Conservation (phyloP, 176 grass and related monocot species). For the Triticum timopheevii region DNA sequence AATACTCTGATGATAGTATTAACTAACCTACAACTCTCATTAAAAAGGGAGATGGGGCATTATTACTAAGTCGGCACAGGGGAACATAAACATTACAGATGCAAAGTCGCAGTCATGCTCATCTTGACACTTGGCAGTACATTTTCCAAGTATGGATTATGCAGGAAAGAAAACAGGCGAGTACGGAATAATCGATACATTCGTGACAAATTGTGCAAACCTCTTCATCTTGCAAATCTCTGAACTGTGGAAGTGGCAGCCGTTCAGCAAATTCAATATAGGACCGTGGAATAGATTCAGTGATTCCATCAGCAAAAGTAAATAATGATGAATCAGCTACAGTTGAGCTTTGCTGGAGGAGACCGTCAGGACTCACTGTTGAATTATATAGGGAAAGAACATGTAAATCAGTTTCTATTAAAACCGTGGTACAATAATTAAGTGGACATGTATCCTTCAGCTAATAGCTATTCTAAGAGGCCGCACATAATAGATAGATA, state of each 20-base stretch:
- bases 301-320: slow-evolving; percentile 81
- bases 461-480: neutral
- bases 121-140: neutral
- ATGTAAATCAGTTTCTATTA: slow-evolving; percentile 4
- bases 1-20: neutral
- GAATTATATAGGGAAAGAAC: slow-evolving; percentile 15
- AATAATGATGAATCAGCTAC: slow-evolving; percentile 79
- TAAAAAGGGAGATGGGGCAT: neutral
- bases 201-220: slow-evolving; percentile 37
- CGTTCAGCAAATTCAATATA: slow-evolving; percentile 99
- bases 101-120: neutral
- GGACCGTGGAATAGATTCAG: slow-evolving; percentile 63
- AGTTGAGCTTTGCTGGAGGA: slow-evolving; percentile 96
- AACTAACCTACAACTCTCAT: neutral
- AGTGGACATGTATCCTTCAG: neutral
- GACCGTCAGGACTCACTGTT: slow-evolving; percentile 92
- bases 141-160: neutral
- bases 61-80: neutral
- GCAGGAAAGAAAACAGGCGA: neutral
- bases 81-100: neutral
- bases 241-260: slow-evolving; percentile 69
- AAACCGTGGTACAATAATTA: neutral
- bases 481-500: neutral
- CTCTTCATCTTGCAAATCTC: slow-evolving; percentile 68
- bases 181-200: neutral